A percentile compares a stretch with the other conserved stretches of the same genome.
These are phyloP conservation scores for Phytophthora pseudosyringae DNA, from an alignment of 352 stramenopile species.

Conservation along the genomic window DNA sequence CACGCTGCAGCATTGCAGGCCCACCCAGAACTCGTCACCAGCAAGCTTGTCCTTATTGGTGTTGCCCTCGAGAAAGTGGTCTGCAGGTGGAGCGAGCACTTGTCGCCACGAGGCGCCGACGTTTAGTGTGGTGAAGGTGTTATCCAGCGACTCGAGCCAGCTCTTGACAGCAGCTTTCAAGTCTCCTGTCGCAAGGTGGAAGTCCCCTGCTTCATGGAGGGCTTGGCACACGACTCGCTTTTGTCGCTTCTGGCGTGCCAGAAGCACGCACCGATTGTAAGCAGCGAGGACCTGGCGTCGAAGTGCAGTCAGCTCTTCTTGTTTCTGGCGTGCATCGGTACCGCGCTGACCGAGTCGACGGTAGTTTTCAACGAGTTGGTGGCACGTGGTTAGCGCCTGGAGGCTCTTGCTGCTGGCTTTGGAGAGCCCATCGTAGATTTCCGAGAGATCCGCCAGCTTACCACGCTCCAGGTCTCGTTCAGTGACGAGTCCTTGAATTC, in stretches of 20 bases:
- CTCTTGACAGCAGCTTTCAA: conserved; percentile 50
- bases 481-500: conserved; percentile 36
- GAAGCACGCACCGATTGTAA: conserved; percentile 58
- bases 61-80: conserved; percentile 28
- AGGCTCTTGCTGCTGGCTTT: conserved; percentile 72
- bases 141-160: conserved; percentile 81
- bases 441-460: conserved; percentile 33
- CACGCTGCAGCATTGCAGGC: conserved; percentile 54
- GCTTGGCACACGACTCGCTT: conserved; percentile 62
- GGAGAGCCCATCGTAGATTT: conserved; percentile 33
- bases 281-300: conserved; percentile 46
- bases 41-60: conserved; percentile 40
- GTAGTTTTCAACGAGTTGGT: conserved; percentile 56
- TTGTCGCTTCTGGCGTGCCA: conserved; percentile 73
- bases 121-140: conserved; percentile 67
- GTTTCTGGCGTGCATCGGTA: neutral
- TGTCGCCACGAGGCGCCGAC: conserved; percentile 58
- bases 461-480: conserved; percentile 32
- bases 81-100: conserved; percentile 30
- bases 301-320: conserved; percentile 19
- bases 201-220: conserved; percentile 77
- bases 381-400: conserved; percentile 57
- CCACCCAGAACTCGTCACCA: conserved; percentile 64
- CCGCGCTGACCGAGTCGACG: conserved; percentile 19
- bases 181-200: conserved; percentile 60